These are phyloP conservation scores for Suhomyces vadensis DNA, from an alignment of 805 yeast genomes.

Conservation along the genomic window DNA sequence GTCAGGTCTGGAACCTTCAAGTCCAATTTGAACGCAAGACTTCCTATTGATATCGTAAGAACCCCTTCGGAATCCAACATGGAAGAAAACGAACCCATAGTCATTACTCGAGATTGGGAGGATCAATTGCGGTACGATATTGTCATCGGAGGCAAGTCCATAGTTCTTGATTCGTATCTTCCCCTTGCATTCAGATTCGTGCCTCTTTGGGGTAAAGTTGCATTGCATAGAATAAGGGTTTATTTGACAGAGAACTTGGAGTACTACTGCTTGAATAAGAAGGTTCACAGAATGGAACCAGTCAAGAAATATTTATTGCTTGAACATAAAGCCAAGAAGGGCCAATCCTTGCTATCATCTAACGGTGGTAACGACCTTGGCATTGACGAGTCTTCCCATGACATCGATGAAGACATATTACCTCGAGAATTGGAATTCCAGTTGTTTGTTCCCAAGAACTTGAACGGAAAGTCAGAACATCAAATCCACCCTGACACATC, in stretches of 20 bases:
- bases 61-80: conserved; percentile 74
- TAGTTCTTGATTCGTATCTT: conserved; percentile 77
- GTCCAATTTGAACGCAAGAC: conserved; percentile 62
- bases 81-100: conserved; percentile 92
- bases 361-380: conserved; percentile 19
- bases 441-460: conserved; percentile 74
- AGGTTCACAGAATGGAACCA: conserved; percentile 92
- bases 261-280: conserved; percentile 81
- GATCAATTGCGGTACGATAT: conserved; percentile 87
- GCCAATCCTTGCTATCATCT: conserved; percentile 48
- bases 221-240: conserved; percentile 81
- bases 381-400: conserved; percentile 28
- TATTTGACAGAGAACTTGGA: conserved; percentile 88
- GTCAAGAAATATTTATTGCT: conserved; percentile 73
- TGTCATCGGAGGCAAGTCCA: conserved; percentile 84
- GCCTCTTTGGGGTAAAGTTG: conserved; percentile 80
- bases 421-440: conserved; percentile 84
- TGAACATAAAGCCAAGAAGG: conserved; percentile 71
- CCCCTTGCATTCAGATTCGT: conserved; percentile 83
- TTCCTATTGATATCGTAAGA: conserved; percentile 68
- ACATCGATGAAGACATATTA: conserved; percentile 52
- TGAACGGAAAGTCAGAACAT: conserved; percentile 51
- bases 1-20: conserved; percentile 87
- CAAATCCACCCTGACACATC: conserved; percentile 83
- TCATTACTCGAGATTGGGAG: conserved; percentile 91